phyloP scores from a whole-genome alignment of 2,329 filamentous ascomycete genomes.

The Stemphylium lycopersici region DNA sequence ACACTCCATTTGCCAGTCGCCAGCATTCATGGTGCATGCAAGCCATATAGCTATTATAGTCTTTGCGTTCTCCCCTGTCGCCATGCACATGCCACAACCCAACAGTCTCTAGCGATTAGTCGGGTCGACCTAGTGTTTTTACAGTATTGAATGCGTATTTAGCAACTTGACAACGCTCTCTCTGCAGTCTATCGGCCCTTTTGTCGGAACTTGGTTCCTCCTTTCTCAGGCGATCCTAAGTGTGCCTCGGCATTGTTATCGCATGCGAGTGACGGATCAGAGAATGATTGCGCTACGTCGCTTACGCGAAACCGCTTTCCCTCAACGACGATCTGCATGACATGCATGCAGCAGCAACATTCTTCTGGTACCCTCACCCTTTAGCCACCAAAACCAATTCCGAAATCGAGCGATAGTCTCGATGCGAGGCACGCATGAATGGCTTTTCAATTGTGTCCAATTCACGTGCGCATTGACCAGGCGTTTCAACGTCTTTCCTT shows the following conservation, averaged over 20 bases:
- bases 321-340: constrained; percentile 2
- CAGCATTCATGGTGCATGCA: not conserved
- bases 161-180: not conserved
- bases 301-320: constrained; percentile 4
- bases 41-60: not conserved
- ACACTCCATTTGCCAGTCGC: constrained; percentile 1
- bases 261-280: constrained; percentile 1
- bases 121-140: not conserved
- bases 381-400: not conserved
- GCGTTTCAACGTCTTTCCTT: constrained; percentile 7
- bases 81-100: not conserved
- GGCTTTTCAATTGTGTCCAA: constrained; percentile 1
- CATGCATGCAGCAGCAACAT: not conserved
- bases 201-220: not conserved
- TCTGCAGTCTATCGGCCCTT: constrained; percentile 8
- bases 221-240: not conserved
- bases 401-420: not conserved
- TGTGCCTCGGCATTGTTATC: constrained; percentile 4
- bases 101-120: not conserved
- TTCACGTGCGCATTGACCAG: constrained; percentile 10
- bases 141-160: constrained; percentile 1
- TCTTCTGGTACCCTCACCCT: not conserved
- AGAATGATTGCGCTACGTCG: not conserved
- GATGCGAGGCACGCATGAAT: not conserved
- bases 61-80: not conserved